A percentile compares a stretch with the other conserved stretches of the same genome.
phyloP scores from a whole-genome alignment of 1,139 yeast genomes.

The Tardiomyces blankii region DNA sequence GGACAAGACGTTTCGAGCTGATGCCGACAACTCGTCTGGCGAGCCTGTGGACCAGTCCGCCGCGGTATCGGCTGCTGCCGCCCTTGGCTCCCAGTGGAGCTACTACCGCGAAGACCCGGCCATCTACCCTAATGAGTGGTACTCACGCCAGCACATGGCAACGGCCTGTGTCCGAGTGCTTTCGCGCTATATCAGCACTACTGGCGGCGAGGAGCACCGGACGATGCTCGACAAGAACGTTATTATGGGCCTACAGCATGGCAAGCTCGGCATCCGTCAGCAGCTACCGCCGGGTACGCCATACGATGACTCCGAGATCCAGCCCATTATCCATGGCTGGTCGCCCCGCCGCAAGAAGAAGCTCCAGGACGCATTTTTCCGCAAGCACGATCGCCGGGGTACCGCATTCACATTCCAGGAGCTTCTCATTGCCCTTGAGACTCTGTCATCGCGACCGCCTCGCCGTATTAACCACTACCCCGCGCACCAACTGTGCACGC shows the following conservation, averaged over 20 bases:
- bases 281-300: neutral
- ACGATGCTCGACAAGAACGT: neutral
- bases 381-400: constrained; percentile 1
- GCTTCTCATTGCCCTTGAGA: constrained; percentile 1
- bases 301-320: neutral
- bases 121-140: neutral
- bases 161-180: neutral
- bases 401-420: constrained; percentile 1
- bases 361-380: constrained; percentile 2
- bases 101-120: neutral
- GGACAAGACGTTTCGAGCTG: neutral
- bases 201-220: neutral
- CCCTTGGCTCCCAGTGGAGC: neutral
- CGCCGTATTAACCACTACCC: constrained; percentile 4
- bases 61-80: neutral
- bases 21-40: neutral
- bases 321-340: neutral
- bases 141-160: neutral
- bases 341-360: constrained; percentile 1
- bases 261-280: neutral
- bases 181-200: neutral
- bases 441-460: constrained; percentile 4
- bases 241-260: neutral
- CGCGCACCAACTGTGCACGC: constrained; percentile 1
- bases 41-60: neutral